phyloP scores from a whole-genome alignment of 2,329 filamentous ascomycete genomes.

The Diplodia intermedia region DNA sequence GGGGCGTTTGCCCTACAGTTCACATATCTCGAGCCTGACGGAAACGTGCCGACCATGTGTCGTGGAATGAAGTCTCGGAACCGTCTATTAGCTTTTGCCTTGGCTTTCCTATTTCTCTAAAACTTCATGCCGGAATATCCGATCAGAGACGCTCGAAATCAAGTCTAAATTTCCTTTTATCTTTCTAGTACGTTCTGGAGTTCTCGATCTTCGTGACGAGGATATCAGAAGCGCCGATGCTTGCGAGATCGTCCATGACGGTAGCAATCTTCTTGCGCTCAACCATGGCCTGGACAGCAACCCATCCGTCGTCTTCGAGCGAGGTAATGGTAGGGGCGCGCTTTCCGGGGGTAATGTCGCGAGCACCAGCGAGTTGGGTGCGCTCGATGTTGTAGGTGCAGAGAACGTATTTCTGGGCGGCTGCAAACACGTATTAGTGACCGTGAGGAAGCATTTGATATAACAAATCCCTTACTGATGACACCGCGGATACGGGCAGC shows the following conservation, averaged over 20 bases:
- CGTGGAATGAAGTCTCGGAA: neutral
- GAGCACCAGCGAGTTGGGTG: slow-evolving; percentile 68
- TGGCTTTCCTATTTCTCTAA: neutral
- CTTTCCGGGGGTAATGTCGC: slow-evolving; percentile 87
- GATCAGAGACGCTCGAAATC: neutral
- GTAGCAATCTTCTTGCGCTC: slow-evolving; percentile 83
- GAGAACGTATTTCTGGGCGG: slow-evolving; percentile 89
- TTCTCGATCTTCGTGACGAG: slow-evolving; percentile 87
- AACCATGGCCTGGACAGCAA: slow-evolving; percentile 94
- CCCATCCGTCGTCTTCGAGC: slow-evolving; percentile 88
- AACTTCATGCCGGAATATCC: neutral
- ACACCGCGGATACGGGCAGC: slow-evolving; percentile 87
- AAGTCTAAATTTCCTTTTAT: neutral
- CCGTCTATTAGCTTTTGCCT: slow-evolving; percentile 1
- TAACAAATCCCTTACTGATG: slow-evolving; percentile 67
- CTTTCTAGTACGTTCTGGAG: slow-evolving; percentile 55
- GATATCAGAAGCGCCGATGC: slow-evolving; percentile 82
- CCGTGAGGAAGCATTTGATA: slow-evolving; percentile 33
- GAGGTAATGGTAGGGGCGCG: slow-evolving; percentile 90
- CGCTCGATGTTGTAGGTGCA: slow-evolving; percentile 96
- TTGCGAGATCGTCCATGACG: slow-evolving; percentile 83
- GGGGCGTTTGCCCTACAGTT: neutral
- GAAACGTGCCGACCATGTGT: neutral
- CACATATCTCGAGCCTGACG: neutral
- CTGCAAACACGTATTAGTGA: slow-evolving; percentile 46